A percentile compares a stretch with the other conserved stretches of the same genome.
These are phyloP conservation scores for Penicillium fimorum DNA, from an alignment of 495 filamentous ascomycete species.

Conservation along the genomic window DNA sequence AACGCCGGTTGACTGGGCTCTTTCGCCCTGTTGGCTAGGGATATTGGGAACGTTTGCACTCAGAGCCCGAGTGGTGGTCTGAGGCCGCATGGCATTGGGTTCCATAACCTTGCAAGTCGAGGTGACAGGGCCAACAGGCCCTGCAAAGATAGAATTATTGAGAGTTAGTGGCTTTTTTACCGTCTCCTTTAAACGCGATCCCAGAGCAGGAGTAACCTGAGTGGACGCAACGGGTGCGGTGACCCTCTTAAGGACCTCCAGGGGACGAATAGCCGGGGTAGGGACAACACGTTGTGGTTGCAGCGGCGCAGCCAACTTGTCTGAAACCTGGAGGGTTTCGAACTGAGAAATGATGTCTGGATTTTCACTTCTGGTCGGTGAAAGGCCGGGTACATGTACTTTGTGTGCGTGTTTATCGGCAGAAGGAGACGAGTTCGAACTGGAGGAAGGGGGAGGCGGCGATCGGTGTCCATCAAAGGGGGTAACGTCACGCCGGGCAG, in stretches of 20 bases:
- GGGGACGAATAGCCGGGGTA: not conserved
- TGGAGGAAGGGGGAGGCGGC: not conserved
- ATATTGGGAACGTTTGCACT: not conserved
- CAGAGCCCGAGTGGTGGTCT: not conserved
- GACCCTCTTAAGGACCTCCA: not conserved
- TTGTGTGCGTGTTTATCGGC: not conserved
- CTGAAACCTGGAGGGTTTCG: not conserved
- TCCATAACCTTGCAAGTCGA: not conserved
- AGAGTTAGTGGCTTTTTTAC: not conserved
- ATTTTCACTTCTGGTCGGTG: not conserved
- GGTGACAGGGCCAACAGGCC: not conserved
- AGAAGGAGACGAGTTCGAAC: not conserved
- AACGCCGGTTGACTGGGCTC: not conserved
- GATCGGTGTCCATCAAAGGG: conserved; percentile 1
- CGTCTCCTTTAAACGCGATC: not conserved
- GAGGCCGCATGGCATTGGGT: not conserved
- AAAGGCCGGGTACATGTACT: not conserved
- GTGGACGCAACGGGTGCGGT: not conserved
- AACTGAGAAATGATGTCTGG: not conserved
- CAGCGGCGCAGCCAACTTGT: not conserved
- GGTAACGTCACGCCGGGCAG: not conserved
- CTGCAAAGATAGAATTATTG: not conserved
- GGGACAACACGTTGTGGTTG: not conserved
- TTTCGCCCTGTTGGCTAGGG: not conserved
- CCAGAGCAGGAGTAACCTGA: not conserved